Base-by-base conservation (phyloP, 2,329 filamentous ascomycete genomes). In the Anisogramma anomala region DNA sequence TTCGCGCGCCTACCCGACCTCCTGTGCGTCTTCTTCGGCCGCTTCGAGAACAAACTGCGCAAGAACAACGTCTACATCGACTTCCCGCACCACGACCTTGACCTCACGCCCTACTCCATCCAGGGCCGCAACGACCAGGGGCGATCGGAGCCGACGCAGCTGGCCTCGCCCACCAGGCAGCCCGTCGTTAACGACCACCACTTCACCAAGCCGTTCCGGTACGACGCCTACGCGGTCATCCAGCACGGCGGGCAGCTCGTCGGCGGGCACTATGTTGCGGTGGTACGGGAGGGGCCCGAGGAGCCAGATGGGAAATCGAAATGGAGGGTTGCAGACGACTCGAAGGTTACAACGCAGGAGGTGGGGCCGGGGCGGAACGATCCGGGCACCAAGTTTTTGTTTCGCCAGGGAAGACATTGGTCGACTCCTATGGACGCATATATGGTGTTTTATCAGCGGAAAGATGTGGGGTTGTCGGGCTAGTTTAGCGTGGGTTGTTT, bases 181-280 rank as follows among this genome's bases (percentile, higher is more conserved):
- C 46, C 50, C 22, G 55, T 51, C 13, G 59, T 56, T 5, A 51
- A 59, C 45, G 64, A 67, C 43, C 58, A 52, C 8, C 62, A 63
- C 11, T 68, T 71, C 43, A 51, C 53, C 2, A 62, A 60, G 1
- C 80, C 83, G 0, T 86, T 83, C 54, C 64, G 68, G 4, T 98
- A 95, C 59, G 82, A 94, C 55, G 80, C 84, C 39, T 95, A 94
- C 56, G 89, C 80, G 2, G 82, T 95, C 6, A 75, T 93, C 40
- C 71, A 83, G 47, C 88, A 95, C 58, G 88, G 88, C 17, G 64
- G 64, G 1, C 77, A 70, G 1, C 67, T 83, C 39, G 73, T 75
- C 27, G 75, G 74, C 37, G 88, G 88, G 0, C 88, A 95, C 60
- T 95, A 95, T 58, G 79, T 81, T 39, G 72, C 79, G 3, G 77